Evolutionary conservation across 1,139 yeast genomes (phyloP), one percentile per base, ranked within the genome.

Genomic region (Lodderomyces elongisporus): DNA sequence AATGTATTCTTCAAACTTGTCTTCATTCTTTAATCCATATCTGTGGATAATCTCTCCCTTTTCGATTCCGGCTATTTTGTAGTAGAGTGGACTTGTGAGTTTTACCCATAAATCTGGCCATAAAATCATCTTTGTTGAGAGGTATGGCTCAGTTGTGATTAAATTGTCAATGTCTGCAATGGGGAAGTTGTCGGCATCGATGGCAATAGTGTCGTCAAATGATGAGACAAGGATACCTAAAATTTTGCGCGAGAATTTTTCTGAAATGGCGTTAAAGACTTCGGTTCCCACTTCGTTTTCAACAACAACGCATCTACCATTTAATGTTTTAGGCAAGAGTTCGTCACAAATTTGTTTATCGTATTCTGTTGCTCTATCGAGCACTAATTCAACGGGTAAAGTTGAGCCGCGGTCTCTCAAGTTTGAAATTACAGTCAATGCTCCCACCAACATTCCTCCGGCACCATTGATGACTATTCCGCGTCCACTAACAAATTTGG

Each of bases 61-160:
- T 21, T 47, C 48, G 25, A 60, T 43, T 20, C 64, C 44, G 5
- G 65, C 62, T 24, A 64, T 51, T 10, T 62, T 60, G 38, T 63
- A 64, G 39, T 46, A 64, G 3, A 43, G 34, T 1, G 69, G 67
- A 14, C 67, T 58, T 2, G 62, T 54, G 5, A 56, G 51, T 40
- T 58, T 58, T 26, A 56, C 64, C 66, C 66, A 62, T 29, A 54
- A 42, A 40, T 62, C 66, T 1, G 69, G 70, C 69, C 70, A 65
- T 26, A 64, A 37, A 4, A 65, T 36, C 46, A 58, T 60, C 23
- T 56, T 54, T 2, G 58, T 46, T n/a, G 53, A 38, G 25, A 53
- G 34, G 38, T 47, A 63, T 2, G 60, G 56, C 27, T 53, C 57
- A 7, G 53, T 35, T 18, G 39, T 35, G 5, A 65, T 35, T 18